Evolutionary conservation across 2,329 filamentous ascomycete genomes (phyloP).

Genomic region (Fusarium aywerte): DNA sequence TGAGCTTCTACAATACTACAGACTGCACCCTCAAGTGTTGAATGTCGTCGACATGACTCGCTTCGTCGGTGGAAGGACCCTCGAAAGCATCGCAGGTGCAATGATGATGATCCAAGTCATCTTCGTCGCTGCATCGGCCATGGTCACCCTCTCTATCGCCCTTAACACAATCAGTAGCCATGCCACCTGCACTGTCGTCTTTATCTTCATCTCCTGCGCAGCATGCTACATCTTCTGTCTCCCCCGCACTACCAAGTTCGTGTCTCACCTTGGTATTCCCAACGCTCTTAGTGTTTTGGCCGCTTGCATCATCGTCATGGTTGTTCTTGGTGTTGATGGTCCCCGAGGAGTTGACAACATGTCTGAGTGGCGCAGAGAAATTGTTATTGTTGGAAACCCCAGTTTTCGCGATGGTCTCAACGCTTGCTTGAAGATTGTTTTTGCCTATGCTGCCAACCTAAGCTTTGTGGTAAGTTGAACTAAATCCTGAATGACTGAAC

Average conservation of each 20-base stretch:
- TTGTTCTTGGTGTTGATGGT: slow-evolving; percentile 27
- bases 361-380: slow-evolving; percentile 38
- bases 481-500: fast-evolving
- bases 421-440: slow-evolving; percentile 41
- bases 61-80: slow-evolving; percentile 54
- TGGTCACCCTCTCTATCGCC: slow-evolving; percentile 33
- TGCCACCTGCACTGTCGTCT: slow-evolving; percentile 26
- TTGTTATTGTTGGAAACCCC: slow-evolving; percentile 32
- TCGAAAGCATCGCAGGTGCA: slow-evolving; percentile 18
- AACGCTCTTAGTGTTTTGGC: slow-evolving; percentile 33
- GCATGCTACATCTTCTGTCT: slow-evolving; percentile 29
- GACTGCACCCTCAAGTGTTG: slow-evolving; percentile 72
- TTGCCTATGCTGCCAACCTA: slow-evolving; percentile 43
- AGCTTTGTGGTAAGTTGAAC: slow-evolving; percentile 37
- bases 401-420: slow-evolving; percentile 41
- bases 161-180: slow-evolving; percentile 36
- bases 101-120: slow-evolving; percentile 42
- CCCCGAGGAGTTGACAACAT: slow-evolving; percentile 5
- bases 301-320: slow-evolving; percentile 34
- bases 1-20: slow-evolving; percentile 69
- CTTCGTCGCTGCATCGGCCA: slow-evolving; percentile 34
- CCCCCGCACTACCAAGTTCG: slow-evolving; percentile 33
- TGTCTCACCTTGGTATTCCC: slow-evolving; percentile 22
- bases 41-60: slow-evolving; percentile 75
- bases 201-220: slow-evolving; percentile 22